Evolutionary conservation across 2,329 filamentous ascomycete species (phyloP), one percentile per base, ranked within the genome.

Genomic region (Penicillium corylophilum): DNA sequence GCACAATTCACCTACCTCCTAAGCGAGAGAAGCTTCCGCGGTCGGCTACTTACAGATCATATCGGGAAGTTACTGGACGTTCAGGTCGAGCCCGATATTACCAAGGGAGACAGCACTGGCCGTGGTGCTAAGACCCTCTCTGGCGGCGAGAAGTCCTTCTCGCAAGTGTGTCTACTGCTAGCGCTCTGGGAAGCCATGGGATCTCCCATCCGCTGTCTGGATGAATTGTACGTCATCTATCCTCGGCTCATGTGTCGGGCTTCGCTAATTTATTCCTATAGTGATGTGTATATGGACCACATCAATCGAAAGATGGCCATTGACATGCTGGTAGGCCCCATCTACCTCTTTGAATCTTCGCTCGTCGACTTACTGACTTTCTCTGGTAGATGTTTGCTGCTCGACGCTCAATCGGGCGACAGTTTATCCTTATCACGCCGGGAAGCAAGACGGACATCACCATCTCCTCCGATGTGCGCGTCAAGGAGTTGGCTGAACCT

Each of bases 121-220:
- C 84, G 93, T 44, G 88, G 89, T 64, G 93, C 94, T 22, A 95
- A 90, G 74, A 97, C 93, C 0, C 78, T 99, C 1, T 96, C 92
- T 8, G 94, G 94, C 47, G 94, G 94, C 26, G 94, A 99, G 70
- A 99, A 99, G 71, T 97, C 93, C 0, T 99, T 97, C 71, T 95
- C 92, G 3, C 96, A 93, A 4, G 95, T 97, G 53, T 99, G 94
- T 73, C 82, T 99, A 62, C 77, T 99, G 48, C 80, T 99, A 28
- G 85, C 91, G 2, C 87, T 99, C 16, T 99, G 94, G 94, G 94
- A 99, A 68, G 93, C 94, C 26, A 99, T 99, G 87, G 93, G 94
- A 10, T 95, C 91, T 16, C 93, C 92, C 0, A 87, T 99, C 54
- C 85, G 94, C 48, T 99, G 94, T 66, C 79, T 99, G 48, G 94